Evolutionary conservation across 805 yeast genomes (phyloP).

Genomic region (Candida bentonensis): DNA sequence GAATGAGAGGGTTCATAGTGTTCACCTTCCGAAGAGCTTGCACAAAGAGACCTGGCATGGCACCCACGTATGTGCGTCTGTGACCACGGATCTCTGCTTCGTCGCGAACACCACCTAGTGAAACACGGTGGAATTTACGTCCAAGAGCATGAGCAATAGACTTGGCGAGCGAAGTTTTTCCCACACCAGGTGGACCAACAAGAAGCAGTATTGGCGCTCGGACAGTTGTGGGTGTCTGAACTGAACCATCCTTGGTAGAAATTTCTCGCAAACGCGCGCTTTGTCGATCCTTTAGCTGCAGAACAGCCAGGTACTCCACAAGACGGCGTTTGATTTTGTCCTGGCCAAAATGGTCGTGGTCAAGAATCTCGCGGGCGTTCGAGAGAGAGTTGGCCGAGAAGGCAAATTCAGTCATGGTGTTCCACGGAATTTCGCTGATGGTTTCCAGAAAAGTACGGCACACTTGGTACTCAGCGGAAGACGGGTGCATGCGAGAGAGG

Average conservation of each 20-base stretch:
- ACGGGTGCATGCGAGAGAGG: slow-evolving; percentile 24
- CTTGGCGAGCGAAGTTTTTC: slow-evolving; percentile 76
- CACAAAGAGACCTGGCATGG: slow-evolving; percentile 75
- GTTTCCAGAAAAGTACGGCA: slow-evolving; percentile 28
- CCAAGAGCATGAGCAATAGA: slow-evolving; percentile 65
- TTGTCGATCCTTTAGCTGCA: slow-evolving; percentile 35
- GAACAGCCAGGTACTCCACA: slow-evolving; percentile 65
- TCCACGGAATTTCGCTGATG: slow-evolving; percentile 27
- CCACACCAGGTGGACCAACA: slow-evolving; percentile 92
- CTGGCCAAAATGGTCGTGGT: slow-evolving; percentile 69
- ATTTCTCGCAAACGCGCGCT: not conserved
- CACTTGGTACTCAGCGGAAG: slow-evolving; percentile 30
- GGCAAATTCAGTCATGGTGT: slow-evolving; percentile 6
- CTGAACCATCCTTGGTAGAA: not conserved
- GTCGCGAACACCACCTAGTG: slow-evolving; percentile 79
- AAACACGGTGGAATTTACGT: slow-evolving; percentile 62
- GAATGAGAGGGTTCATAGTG: slow-evolving; percentile 68
- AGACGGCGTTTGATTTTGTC: slow-evolving; percentile 60
- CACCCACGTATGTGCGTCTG: slow-evolving; percentile 81
- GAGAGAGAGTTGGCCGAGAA: slow-evolving; percentile 21
- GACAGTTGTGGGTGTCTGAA: slow-evolving; percentile 1
- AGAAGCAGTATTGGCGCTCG: slow-evolving; percentile 64
- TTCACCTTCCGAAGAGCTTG: slow-evolving; percentile 66
- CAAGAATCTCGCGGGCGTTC: slow-evolving; percentile 41
- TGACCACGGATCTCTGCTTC: slow-evolving; percentile 87